A percentile compares a stretch with the other conserved stretches of the same genome.
phyloP scores from a whole-genome alignment of 2,329 filamentous ascomycete species.

The Aspergillus sp. region DNA sequence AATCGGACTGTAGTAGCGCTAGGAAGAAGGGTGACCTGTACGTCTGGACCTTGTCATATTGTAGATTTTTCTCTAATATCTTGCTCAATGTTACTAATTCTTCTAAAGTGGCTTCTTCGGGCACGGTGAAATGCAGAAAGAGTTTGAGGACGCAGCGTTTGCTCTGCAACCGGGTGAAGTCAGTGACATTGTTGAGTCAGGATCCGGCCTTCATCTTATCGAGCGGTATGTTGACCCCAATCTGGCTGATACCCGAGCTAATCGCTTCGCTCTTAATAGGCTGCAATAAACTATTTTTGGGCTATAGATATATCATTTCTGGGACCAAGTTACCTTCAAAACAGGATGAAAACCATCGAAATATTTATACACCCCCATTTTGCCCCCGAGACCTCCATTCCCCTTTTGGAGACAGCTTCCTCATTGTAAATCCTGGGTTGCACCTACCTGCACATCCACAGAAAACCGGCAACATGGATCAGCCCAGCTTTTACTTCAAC shows the following conservation, averaged over 20 bases:
- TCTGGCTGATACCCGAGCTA: background rate
- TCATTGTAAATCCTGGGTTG: background rate
- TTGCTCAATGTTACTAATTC: conserved; percentile 15
- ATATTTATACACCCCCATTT: background rate
- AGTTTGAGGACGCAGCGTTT: conserved; percentile 96
- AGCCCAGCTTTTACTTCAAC: background rate
- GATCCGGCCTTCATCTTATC: conserved; percentile 92
- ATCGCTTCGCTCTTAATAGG: conserved; percentile 12
- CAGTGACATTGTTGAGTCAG: conserved; percentile 84
- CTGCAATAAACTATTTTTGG: conserved; percentile 21
- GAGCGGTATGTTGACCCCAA: conserved; percentile 66
- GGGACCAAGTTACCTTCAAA: no score
- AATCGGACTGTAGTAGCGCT: conserved; percentile 95
- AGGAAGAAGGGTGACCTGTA: conserved; percentile 87
- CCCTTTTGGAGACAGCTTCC: background rate
- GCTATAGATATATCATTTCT: no score
- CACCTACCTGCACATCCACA: background rate
- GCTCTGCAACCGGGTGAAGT: conserved; percentile 83
- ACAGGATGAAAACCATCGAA: no score
- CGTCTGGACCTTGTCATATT: conserved; percentile 32
- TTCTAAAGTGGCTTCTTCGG: conserved; percentile 77
- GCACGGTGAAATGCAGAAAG: conserved; percentile 94
- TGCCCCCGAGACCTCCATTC: background rate
- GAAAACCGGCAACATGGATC: background rate
- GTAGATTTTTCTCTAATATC: background rate